phyloP scores from a whole-genome alignment of 2,329 filamentous ascomycete genomes.

The Pseudogymnoascus sp. region DNA sequence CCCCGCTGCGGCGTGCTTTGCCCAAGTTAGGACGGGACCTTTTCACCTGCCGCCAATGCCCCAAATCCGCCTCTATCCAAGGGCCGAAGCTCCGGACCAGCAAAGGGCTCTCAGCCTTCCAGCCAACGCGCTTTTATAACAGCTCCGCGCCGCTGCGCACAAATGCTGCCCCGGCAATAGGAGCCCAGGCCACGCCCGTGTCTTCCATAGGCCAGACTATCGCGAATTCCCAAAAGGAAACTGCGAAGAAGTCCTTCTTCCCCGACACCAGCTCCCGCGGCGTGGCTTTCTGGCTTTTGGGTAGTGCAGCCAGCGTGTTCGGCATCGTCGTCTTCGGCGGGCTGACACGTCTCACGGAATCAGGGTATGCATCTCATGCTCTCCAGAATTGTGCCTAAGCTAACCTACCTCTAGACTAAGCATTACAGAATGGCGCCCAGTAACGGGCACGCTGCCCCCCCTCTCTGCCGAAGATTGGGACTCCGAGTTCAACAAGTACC shows the following conservation, averaged over 20 bases:
- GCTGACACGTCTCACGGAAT: slow-evolving; percentile 88
- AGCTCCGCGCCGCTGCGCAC: slow-evolving; percentile 20
- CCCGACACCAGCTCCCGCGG: slow-evolving; percentile 59
- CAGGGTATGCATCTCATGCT: slow-evolving; percentile 56
- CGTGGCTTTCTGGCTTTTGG: slow-evolving; percentile 88
- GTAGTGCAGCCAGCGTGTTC: slow-evolving; percentile 87
- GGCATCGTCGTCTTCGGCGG: slow-evolving; percentile 95
- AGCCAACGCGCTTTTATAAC: slow-evolving; percentile 24
- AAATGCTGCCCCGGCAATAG: slow-evolving; percentile 8
- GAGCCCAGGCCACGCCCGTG: slow-evolving; percentile 19
- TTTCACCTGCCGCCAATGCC: slow-evolving; percentile 27
- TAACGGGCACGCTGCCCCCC: slow-evolving; percentile 85
- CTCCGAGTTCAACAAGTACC: slow-evolving; percentile 87
- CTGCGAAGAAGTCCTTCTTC: slow-evolving; percentile 20
- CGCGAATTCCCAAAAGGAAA: slow-evolving; percentile 12
- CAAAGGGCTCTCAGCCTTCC: slow-evolving; percentile 1
- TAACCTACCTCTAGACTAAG: slow-evolving; percentile 57
- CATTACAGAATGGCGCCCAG: slow-evolving; percentile 97
- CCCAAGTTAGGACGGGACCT: slow-evolving; percentile 25
- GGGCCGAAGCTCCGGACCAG: neutral
- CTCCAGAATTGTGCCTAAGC: slow-evolving; percentile 14
- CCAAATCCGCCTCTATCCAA: slow-evolving; percentile 11
- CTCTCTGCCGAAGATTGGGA: slow-evolving; percentile 77
- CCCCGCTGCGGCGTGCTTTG: slow-evolving; percentile 23
- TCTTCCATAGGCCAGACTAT: slow-evolving; percentile 22